Conservation (phyloP, 163 green algal species). For the Volvox carteri region DNA sequence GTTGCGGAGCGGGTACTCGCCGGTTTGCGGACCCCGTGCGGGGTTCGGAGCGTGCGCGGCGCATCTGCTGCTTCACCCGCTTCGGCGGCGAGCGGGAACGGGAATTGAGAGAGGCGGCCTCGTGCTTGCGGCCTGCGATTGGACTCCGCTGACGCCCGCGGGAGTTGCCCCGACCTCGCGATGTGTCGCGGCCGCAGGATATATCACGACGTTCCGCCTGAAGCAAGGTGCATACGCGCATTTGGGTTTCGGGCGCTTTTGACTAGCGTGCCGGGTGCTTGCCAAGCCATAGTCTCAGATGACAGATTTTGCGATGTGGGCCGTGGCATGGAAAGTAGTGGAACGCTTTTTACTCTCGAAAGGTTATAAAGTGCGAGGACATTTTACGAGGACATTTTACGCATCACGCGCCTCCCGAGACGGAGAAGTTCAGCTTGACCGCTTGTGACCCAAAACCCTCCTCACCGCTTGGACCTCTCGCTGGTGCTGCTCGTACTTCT, state of each 20-base stretch:
- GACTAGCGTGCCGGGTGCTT: too few relatives aligned
- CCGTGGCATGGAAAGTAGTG: too few relatives aligned
- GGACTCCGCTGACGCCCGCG: conserved; percentile 41
- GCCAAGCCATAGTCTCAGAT: too few relatives aligned
- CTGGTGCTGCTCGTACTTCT: conserved; percentile 40
- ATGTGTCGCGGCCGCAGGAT: conserved; percentile 36
- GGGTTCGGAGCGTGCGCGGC: conserved; percentile 7
- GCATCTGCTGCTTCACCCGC: conserved; percentile 34
- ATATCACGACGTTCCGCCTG: conserved; percentile 36
- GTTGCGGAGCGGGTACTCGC: neutral
- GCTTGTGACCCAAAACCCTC: too few relatives aligned
- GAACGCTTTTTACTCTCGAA: too few relatives aligned
- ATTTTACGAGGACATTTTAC: too few relatives aligned
- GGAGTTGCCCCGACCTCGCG: conserved; percentile 30
- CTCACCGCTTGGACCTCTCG: conserved; percentile 45
- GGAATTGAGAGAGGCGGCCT: neutral
- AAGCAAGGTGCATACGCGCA: too few relatives aligned
- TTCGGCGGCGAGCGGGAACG: conserved; percentile 45
- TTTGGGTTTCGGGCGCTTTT: too few relatives aligned
- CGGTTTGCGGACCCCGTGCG: neutral
- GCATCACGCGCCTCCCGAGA: too few relatives aligned
- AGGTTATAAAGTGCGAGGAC: too few relatives aligned
- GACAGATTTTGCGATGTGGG: too few relatives aligned
- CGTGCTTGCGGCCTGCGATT: conserved; percentile 27
- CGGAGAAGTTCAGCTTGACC: too few relatives aligned